phyloP scores from a whole-genome alignment of 495 filamentous ascomycete species.

The Elasticomyces elasticus region DNA sequence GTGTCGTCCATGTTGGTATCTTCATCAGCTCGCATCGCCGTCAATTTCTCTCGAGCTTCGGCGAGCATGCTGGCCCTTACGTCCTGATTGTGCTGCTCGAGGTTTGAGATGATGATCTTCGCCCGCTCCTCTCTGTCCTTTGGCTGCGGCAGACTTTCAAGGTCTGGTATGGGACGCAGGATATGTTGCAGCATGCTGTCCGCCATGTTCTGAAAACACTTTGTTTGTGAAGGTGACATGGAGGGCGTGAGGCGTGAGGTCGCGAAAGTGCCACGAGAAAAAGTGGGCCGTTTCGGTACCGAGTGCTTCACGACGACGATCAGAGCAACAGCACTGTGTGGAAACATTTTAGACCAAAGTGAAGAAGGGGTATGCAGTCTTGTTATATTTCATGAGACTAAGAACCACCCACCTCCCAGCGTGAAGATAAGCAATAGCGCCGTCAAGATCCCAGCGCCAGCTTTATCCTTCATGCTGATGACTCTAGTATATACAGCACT shows the following conservation, averaged over 20 bases:
- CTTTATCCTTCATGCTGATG: neutral
- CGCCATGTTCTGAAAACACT: no score
- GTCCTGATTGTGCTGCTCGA: slow-evolving; percentile 1
- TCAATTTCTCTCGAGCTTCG: neutral
- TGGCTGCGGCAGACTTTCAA: neutral
- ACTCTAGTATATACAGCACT: neutral
- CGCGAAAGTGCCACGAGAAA: no score
- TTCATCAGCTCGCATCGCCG: neutral
- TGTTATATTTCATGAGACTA: neutral
- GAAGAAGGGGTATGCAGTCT: neutral
- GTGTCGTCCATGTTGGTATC: neutral
- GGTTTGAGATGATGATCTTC: slow-evolving; percentile 3
- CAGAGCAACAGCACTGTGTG: no score
- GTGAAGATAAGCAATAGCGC: neutral
- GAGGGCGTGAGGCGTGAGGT: no score
- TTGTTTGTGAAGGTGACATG: no score
- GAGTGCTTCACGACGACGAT: no score
- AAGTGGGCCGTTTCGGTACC: no score
- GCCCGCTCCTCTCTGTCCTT: neutral
- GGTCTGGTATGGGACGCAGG: neutral
- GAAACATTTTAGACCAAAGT: no score
- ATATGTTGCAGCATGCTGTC: slow-evolving; percentile 5
- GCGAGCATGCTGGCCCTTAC: neutral
- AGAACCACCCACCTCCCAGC: neutral
- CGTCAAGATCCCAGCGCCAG: neutral